Base-by-base conservation (phyloP, 2,329 filamentous ascomycete species). In the Calonectria leucothoes region DNA sequence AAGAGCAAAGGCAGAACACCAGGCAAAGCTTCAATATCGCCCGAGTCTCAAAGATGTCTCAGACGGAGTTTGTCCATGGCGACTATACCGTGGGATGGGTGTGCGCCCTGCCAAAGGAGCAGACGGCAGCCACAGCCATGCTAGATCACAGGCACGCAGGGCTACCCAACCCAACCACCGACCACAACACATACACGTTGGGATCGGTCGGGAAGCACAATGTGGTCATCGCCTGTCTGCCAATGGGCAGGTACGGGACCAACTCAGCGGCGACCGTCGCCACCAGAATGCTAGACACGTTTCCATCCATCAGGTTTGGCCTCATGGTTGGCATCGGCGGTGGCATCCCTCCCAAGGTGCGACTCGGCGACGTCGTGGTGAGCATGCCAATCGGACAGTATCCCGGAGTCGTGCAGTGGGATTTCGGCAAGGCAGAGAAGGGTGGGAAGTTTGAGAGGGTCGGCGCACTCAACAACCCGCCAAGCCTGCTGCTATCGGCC, bases 191-290 rank as follows among this genome's bases (percentile, higher is more conserved):
- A 17, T 84, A 85, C 68, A 79, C 74, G 2, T 66, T 82, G 0
- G 82, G 83, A 17, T 73, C 71, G 14, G 80, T 84, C 52, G 76
- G 76, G 12, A 68, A 68, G 6, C 83, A 85, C 65, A 82, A 82
- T 65, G 78, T 84, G 27, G 81, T 84, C 17, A 75, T 85, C 25
- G 81, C 79, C 1, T 74, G 76, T 42, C 73, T 85, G 2, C 83
- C 33, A 2, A 35, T 11, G 33, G 33, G 82, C 4, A 73, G 78
- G 20, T 77, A 82, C 79, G 70, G 84, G 80, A 51, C 82, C 67
- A 42, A 69, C 65, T 6, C 83, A 15, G 84, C 84, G 10, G 77
- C 83, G 10, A 71, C 69, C 0, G 81, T 86, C 3, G 82, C 82
- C 7, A 76, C 73, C 49, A 77, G 84, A 63, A 82, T 86, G 81